phyloP scores from a whole-genome alignment of 2,329 filamentous ascomycete species.

The Fusarium citri region DNA sequence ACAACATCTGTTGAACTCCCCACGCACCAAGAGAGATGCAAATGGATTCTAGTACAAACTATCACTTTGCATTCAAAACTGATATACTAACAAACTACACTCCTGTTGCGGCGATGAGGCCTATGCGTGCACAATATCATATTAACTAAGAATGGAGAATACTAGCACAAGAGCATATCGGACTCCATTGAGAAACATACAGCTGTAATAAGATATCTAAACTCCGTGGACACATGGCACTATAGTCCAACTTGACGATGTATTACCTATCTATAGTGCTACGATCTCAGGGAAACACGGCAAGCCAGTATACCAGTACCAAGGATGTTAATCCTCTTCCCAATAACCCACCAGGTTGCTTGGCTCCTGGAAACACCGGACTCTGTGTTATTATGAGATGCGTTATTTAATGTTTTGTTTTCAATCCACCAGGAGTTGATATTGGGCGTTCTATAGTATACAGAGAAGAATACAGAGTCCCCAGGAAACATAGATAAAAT shows the following conservation, averaged over 20 bases:
- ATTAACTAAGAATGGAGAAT: neutral
- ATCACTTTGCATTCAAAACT: neutral
- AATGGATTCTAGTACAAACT: neutral
- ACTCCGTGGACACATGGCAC: neutral
- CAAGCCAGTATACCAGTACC: neutral
- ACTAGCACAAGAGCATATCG: neutral
- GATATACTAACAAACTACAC: neutral
- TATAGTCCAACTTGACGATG: neutral
- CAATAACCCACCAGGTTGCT: neutral
- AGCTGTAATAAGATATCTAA: neutral
- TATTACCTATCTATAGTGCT: neutral
- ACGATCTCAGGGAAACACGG: neutral
- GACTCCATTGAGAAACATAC: neutral
- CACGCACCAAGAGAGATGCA: neutral
- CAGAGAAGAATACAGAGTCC: constrained; percentile 11
- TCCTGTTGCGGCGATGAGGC: neutral
- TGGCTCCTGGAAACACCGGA: neutral
- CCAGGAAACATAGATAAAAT: neutral
- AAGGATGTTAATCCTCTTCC: too few species aligned
- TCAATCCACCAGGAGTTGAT: neutral
- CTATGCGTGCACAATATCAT: neutral
- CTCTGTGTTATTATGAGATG: neutral
- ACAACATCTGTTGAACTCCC: neutral
- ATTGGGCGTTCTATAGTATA: constrained; percentile 16
- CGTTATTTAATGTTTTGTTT: neutral